Evolutionary conservation across 345 rosid genomes (phyloP), one percentile per base, ranked within the genome.

Genomic region (Populus deltoides): DNA sequence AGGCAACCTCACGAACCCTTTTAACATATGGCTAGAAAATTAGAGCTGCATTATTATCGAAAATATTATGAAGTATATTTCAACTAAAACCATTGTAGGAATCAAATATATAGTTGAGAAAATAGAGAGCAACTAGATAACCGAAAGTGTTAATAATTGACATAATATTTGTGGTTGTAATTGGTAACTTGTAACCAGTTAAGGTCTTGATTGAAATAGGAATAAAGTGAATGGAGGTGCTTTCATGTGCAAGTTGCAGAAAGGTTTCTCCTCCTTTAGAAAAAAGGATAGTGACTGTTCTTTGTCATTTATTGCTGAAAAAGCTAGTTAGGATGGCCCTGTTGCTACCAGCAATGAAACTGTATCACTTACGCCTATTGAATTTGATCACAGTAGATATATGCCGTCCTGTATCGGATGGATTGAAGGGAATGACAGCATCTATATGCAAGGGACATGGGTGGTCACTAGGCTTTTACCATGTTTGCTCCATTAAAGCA

Each of bases 241-340:
- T 75, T 83, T 85, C 77, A 38, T 49, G 53, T 77, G 81, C 88
- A 86, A 87, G 72, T 86, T 84, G 90, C 75, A 43, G 76, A 81
- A 82, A 75, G 81, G 71, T 66, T 55, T 35, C 38, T 78, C 36
- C 63, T 69, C 18, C 77, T 76, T 73, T 77, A 66, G 10, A 49
- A 79, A 83, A 84, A 57, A 53, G 59, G 75, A 27, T 31, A 81
- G 75, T 79, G 82, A 75, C 75, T 70, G 45, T 25, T 47, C 75
- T 85, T 84, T 86, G 87, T 83, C 87, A 75, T 73, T 51, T 83
- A 51, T 49, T 57, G 33, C 33, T 38, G 33, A 51, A 74, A 75
- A 79, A 61, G 81, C 49, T 68, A 45, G 11, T 65, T 80, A 83
- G 74, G 25, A 75, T 49, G 74, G 63, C 77, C 47, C 53, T 73